phyloP scores from a whole-genome alignment of 2,329 filamentous ascomycete species.

The Penicillium sp. region DNA sequence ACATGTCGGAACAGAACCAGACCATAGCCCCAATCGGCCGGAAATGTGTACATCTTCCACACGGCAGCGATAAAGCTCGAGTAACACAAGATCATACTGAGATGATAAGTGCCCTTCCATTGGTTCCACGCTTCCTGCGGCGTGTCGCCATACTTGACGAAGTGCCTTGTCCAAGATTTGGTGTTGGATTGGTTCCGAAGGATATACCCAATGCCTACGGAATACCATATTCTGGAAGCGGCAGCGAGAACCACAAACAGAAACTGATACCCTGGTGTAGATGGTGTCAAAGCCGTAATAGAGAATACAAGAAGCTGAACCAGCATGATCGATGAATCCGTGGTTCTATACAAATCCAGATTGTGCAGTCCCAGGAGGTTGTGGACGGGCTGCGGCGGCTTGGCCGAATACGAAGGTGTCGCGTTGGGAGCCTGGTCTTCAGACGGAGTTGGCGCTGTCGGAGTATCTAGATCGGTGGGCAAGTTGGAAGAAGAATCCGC shows the following conservation, averaged over 20 bases:
- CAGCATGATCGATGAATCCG: conserved; percentile 77
- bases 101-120: conserved; percentile 94
- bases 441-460: conserved; percentile 34
- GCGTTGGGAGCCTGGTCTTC: conserved; percentile 41
- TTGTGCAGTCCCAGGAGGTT: conserved; percentile 80
- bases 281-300: conserved; percentile 73
- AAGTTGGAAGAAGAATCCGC: conserved; percentile 32
- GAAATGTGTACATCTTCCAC: conserved; percentile 95
- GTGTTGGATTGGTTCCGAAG: conserved; percentile 81
- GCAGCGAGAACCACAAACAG: conserved; percentile 80
- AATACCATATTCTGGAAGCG: conserved; percentile 88
- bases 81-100: conserved; percentile 89
- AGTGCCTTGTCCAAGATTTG: conserved; percentile 96
- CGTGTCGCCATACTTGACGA: conserved; percentile 92
- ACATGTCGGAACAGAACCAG: conserved; percentile 84
- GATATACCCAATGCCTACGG: conserved; percentile 80
- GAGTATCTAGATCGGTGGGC: conserved; percentile 33
- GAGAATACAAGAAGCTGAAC: conserved; percentile 72
- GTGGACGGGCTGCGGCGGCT: conserved; percentile 69
- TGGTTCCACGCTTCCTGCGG: conserved; percentile 92
- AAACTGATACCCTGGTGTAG: conserved; percentile 70
- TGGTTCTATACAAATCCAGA: conserved; percentile 82
- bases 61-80: conserved; percentile 84
- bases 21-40: conserved; percentile 83
- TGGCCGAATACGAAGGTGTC: conserved; percentile 43